Evolutionary conservation across 257 asterid species (phyloP).

Genomic region (Salvia hispanica): DNA sequence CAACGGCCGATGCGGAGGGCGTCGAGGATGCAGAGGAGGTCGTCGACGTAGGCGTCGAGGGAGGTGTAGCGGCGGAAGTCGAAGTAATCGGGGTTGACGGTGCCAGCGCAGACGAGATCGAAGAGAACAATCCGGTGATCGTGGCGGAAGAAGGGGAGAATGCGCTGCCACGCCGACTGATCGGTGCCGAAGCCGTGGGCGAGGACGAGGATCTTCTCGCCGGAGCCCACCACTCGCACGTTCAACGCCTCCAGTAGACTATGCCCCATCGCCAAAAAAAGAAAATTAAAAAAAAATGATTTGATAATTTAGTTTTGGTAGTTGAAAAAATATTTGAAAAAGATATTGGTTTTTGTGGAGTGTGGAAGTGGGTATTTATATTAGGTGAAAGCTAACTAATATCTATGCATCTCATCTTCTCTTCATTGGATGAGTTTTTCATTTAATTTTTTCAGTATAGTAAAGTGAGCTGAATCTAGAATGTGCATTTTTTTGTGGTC

Average conservation of each 20-base stretch:
- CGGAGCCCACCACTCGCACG: constrained; percentile 79
- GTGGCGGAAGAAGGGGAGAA: constrained; percentile 66
- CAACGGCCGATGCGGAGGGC: constrained; percentile 63
- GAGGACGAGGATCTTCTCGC: constrained; percentile 66
- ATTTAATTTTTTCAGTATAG: background rate
- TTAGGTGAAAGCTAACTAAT: background rate
- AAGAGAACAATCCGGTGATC: constrained; percentile 71
- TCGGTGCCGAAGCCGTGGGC: constrained; percentile 95
- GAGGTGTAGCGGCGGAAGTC: constrained; percentile 83
- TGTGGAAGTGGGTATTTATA: background rate
- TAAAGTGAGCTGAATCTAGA: constrained; percentile 1
- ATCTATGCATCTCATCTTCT: background rate
- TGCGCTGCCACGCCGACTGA: constrained; percentile 90
- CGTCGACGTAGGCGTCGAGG: constrained; percentile 89
- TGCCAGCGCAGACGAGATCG: constrained; percentile 96
- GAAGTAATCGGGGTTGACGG: constrained; percentile 89
- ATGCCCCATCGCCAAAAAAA: constrained; percentile 45
- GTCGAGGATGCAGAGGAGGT: constrained; percentile 70
- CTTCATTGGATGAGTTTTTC: background rate
- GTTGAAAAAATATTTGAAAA: too few species aligned
- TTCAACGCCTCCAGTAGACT: constrained; percentile 66
- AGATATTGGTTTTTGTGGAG: background rate
- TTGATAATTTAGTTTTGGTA: too few species aligned
- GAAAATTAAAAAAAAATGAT: too few species aligned
- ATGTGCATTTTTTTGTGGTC: background rate